These are phyloP conservation scores for Aulographum hederae DNA, from an alignment of 2,329 filamentous ascomycete species.

Conservation along the genomic window DNA sequence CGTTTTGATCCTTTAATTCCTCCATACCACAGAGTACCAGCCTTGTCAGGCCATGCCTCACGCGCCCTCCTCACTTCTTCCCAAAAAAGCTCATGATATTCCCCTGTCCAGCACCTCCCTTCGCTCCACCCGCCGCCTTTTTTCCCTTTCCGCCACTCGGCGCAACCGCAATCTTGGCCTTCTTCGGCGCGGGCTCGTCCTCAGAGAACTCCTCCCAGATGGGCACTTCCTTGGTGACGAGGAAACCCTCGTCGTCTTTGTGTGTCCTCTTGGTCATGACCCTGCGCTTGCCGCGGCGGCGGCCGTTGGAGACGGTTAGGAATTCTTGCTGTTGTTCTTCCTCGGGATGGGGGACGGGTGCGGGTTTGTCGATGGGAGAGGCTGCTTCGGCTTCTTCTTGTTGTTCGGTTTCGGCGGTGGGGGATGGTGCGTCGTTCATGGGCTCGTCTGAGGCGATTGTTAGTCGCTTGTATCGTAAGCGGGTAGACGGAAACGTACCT, in stretches of 20 bases:
- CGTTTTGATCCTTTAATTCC: too few species aligned
- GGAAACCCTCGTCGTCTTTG: constrained; percentile 76
- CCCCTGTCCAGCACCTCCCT: constrained; percentile 46
- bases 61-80: constrained; percentile 62
- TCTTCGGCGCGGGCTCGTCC: constrained; percentile 50
- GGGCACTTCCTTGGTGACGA: constrained; percentile 71
- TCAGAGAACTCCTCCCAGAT: constrained; percentile 91
- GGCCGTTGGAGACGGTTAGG: constrained; percentile 39
- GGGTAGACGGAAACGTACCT: constrained; percentile 9
- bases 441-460: constrained; percentile 34
- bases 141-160: constrained; percentile 35
- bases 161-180: constrained; percentile 26
- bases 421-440: constrained; percentile 39
- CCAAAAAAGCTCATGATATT: constrained; percentile 87
- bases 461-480: constrained; percentile 9
- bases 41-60: too few species aligned
- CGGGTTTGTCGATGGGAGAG: constrained; percentile 4
- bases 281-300: constrained; percentile 60
- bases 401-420: constrained; percentile 17
- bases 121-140: constrained; percentile 20
- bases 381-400: constrained; percentile 27
- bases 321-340: constrained; percentile 17
- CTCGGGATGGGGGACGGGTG: constrained; percentile 9
- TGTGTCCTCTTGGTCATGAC: constrained; percentile 78
- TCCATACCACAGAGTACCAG: too few species aligned